These are phyloP conservation scores for Dendrothele bispora DNA, from an alignment of 768 basidiomycete genomes.

Conservation along the genomic window DNA sequence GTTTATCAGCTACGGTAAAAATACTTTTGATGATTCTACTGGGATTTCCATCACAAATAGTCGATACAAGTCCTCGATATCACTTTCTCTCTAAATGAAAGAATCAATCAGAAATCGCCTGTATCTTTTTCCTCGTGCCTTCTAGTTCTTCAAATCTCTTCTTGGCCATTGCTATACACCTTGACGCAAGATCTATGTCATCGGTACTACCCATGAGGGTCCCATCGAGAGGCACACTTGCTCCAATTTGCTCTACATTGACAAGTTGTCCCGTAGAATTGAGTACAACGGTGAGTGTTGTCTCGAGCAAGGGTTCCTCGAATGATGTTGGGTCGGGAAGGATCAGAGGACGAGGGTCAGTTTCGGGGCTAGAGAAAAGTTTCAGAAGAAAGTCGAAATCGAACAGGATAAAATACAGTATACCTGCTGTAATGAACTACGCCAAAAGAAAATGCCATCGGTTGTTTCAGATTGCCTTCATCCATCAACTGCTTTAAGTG, in stretches of 20 bases:
- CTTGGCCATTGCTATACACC: too few relatives aligned
- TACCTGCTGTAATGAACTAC: slow-evolving; percentile 48
- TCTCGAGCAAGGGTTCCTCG: slow-evolving; percentile 84
- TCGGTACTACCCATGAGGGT: too few relatives aligned
- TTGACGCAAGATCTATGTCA: too few relatives aligned
- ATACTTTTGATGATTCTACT: too few relatives aligned
- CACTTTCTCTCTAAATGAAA: too few relatives aligned
- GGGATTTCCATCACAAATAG: too few relatives aligned
- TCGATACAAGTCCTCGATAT: too few relatives aligned
- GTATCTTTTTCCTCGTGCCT: too few relatives aligned
- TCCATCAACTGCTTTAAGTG: slow-evolving; percentile 38
- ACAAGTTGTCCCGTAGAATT: slow-evolving; percentile 49
- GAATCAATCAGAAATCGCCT: too few relatives aligned
- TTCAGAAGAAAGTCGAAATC: background rate
- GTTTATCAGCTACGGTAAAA: too few relatives aligned
- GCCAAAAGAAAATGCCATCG: slow-evolving; percentile 66
- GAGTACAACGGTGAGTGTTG: slow-evolving; percentile 63
- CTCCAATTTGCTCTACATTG: slow-evolving; percentile 56
- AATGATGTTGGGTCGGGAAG: slow-evolving; percentile 87
- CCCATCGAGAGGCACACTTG: too few relatives aligned
- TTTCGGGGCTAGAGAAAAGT: background rate
- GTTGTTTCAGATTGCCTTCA: slow-evolving; percentile 46
- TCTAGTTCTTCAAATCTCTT: too few relatives aligned
- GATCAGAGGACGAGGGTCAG: slow-evolving; percentile 50
- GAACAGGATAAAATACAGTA: background rate